Base-by-base conservation (phyloP, 305 asterid species). In the Ajuga reptans region DNA sequence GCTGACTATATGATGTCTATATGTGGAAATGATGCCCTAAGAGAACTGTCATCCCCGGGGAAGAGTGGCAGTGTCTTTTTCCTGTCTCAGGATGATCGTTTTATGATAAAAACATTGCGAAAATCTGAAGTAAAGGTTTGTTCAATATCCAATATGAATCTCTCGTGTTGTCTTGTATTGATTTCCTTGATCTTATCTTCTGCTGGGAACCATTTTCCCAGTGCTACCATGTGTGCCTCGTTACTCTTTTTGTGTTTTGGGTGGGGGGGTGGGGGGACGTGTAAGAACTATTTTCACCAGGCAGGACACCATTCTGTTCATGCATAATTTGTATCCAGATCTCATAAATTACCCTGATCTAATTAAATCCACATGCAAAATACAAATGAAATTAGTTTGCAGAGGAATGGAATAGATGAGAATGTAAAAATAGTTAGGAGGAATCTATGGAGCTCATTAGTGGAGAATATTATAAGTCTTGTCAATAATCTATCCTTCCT, bases 1-100 rank as follows among this genome's bases (percentile, higher is more conserved):
- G 98, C 98, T 8, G 99, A 94, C 77, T 94, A 94, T 80, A 94
- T 91, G 99, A 91, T 94, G 87, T 94, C 99, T 55, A 87, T 94
- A 70, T 94, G 99, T 77, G 98, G 97, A 76, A 88, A 89, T 77
- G 99, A 94, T 80, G 89, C 95, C 46, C 89, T 94, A 47, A 84
- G 94, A 75, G 98, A 94, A 71, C 99, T 94, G 79, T 94, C 99
- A 41, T 94, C 99, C 66, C 99, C 98, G 39, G 99, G 99, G 62
- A 94, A 94, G 84, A 94, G 99, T 82, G 98, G 99, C 62, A 94
- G 99, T 71, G 96, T 89, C 36, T 94, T 94, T 78, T 91, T 89
- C 84, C 81, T 91, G 65, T 94, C 99, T 75, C 98, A 91, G 69
- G 99, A 94, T 78, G 97, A 89, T 66, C 97, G 94, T 66, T 94